Evolutionary conservation across 1,139 yeast genomes (phyloP).

Genomic region (Hansenula anomala): DNA sequence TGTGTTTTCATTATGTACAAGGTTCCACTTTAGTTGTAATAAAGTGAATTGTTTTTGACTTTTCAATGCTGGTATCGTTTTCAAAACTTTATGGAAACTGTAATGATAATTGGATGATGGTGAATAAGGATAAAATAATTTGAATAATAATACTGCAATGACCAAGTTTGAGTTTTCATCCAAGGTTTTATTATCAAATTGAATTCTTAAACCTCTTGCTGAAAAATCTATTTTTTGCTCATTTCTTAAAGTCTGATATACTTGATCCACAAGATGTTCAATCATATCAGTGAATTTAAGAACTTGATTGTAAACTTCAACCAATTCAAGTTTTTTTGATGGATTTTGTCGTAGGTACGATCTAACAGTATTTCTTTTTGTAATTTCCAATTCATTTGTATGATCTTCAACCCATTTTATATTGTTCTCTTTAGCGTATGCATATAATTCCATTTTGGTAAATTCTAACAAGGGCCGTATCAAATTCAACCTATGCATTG

Average conservation of each 20-base stretch:
- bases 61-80: conserved; percentile 6
- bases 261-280: background rate
- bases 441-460: conserved; percentile 39
- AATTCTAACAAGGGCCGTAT: conserved; percentile 52
- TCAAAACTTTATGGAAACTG: conserved; percentile 15
- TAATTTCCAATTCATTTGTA: conserved; percentile 54
- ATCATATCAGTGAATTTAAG: background rate
- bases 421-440: conserved; percentile 36
- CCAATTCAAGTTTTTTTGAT: conserved; percentile 3
- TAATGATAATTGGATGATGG: conserved; percentile 21
- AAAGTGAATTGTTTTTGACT: conserved; percentile 9
- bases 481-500: conserved; percentile 23
- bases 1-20: background rate
- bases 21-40: conserved; percentile 18
- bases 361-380: conserved; percentile 50
- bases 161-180: conserved; percentile 12
- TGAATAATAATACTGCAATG: conserved; percentile 18
- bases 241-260: background rate
- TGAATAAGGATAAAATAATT: conserved; percentile 15
- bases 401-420: conserved; percentile 66
- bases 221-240: background rate
- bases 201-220: conserved; percentile 1
- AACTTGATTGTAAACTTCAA: background rate
- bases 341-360: conserved; percentile 15
- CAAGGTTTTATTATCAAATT: conserved; percentile 6